Conservation (phyloP, 176 grass and related monocot genomes). For the Lolium perenne region DNA sequence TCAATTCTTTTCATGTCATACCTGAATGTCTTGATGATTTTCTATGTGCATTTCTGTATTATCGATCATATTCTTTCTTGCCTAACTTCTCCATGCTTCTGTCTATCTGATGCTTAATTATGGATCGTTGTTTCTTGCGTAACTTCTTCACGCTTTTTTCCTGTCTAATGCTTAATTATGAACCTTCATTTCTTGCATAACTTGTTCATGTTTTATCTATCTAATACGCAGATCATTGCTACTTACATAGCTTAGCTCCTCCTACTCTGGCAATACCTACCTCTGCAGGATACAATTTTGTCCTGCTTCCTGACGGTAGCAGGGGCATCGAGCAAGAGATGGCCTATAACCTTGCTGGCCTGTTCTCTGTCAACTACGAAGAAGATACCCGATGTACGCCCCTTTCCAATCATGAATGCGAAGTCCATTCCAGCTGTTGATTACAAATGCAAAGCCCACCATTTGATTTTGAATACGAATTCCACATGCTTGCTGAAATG, state of each 20-base stretch:
- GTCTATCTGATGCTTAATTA: slow-evolving; percentile 12
- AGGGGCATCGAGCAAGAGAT: slow-evolving; percentile 9
- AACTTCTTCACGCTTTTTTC: no score
- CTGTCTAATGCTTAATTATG: no score
- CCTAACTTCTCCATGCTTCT: no score
- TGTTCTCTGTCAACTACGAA: background rate
- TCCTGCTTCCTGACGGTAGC: background rate
- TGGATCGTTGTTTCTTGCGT: background rate
- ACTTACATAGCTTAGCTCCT: background rate
- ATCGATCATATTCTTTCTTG: no score
- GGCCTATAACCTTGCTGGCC: background rate
- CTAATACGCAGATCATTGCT: no score
- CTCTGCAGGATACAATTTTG: background rate
- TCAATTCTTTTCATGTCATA: slow-evolving; percentile 31
- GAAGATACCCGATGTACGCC: slow-evolving; percentile 22
- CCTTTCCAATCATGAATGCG: background rate
- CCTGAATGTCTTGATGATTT: background rate
- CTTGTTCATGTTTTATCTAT: no score
- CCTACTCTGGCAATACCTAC: background rate
- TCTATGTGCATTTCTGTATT: background rate
- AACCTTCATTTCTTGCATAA: no score
- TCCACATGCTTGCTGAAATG: background rate
- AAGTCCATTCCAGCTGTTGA: background rate
- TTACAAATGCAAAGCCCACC: background rate
- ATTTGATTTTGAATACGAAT: background rate